Percentiles rank a stretch among this genome's conserved stretches.
Evolutionary conservation across 2,329 filamentous ascomycete genomes (phyloP).

Genomic region (Botryotinia convoluta): DNA sequence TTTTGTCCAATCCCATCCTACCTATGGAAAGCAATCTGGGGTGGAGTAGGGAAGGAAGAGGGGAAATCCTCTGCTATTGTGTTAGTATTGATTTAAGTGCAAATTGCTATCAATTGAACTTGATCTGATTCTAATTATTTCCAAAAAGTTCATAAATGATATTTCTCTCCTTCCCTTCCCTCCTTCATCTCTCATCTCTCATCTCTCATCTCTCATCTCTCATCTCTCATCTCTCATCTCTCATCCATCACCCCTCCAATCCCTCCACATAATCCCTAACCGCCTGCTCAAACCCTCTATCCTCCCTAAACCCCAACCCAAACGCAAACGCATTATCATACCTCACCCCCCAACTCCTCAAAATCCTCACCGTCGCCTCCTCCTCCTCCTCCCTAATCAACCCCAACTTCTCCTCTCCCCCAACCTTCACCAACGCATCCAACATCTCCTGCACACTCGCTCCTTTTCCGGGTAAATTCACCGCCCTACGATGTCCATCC

Average conservation of each 20-base stretch:
- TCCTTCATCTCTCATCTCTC: not conserved
- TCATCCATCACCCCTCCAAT: constrained; percentile 19
- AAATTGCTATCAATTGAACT: not conserved
- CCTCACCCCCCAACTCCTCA: constrained; percentile 59
- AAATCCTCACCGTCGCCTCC: constrained; percentile 52
- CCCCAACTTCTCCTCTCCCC: constrained; percentile 52
- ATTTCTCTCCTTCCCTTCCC: not conserved
- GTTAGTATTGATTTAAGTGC: not conserved
- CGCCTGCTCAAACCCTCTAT: constrained; percentile 52
- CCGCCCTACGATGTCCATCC: constrained; percentile 45
- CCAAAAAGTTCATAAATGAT: rapidly evolving
- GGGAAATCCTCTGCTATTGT: rapidly evolving
- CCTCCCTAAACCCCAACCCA: constrained; percentile 50
- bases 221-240: too few species aligned
- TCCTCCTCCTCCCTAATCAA: constrained; percentile 55
- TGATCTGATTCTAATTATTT: not conserved
- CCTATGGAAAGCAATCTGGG: rapidly evolving
- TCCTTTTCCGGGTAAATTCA: constrained; percentile 58
- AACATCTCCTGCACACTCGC: constrained; percentile 59
- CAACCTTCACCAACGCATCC: constrained; percentile 55
- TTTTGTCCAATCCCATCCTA: too few species aligned
- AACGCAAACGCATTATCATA: constrained; percentile 53
- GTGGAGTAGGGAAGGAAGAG: not conserved
- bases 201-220: not conserved
- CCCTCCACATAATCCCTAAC: constrained; percentile 51